Evolutionary conservation across 192 early-diverging fungal genomes (phyloP).

Genomic region (Backusella tuberculispora): DNA sequence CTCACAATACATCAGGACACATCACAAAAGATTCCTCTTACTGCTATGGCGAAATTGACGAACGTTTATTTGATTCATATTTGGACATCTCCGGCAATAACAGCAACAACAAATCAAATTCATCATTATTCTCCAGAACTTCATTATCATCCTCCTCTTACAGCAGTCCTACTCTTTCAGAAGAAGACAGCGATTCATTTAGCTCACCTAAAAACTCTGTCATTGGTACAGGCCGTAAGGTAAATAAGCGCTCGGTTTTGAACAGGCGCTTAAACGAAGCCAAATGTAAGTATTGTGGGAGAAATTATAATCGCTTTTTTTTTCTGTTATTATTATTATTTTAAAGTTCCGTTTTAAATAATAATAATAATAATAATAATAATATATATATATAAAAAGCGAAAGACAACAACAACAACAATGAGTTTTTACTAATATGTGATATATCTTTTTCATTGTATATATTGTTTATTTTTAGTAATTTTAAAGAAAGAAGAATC

Average conservation of each 20-base stretch:
- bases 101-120: not conserved
- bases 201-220: not conserved
- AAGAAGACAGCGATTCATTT: not conserved
- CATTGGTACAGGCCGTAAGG: not conserved
- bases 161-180: not conserved
- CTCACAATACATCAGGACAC: not conserved
- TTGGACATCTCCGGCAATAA: not conserved
- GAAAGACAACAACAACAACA: not conserved
- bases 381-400: not conserved
- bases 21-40: not conserved
- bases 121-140: not conserved
- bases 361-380: not conserved
- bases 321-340: not conserved
- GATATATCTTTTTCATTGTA: not conserved
- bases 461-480: not conserved
- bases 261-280: conserved; percentile 1
- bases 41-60: conserved; percentile 10
- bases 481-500: conserved; percentile 16
- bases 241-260: conserved; percentile 4
- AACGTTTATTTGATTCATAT: conserved; percentile 15
- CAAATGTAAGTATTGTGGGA: conserved; percentile 8
- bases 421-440: not conserved
- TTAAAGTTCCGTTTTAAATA: conserved; percentile 11
- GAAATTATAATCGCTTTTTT: not conserved
- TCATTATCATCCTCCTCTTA: not conserved